Conservation (phyloP, 495 filamentous ascomycete genomes). For the Baudoinia panamericana region DNA sequence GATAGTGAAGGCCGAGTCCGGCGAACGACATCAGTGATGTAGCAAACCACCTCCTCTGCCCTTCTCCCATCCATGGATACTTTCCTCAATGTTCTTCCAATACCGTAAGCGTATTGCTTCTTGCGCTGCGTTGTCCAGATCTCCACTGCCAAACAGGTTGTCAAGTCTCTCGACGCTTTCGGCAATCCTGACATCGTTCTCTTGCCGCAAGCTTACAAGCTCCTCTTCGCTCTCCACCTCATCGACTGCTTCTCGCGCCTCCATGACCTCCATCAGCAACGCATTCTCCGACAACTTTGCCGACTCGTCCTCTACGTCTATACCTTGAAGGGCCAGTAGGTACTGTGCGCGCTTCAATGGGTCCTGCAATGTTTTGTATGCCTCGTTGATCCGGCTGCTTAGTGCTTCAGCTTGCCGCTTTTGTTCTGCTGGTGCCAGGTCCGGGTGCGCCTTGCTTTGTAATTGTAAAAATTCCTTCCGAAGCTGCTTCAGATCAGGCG, state of each 20-base stretch:
- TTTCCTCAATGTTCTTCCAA: constrained; percentile 80
- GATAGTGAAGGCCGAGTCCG: too few relatives aligned
- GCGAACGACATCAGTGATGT: constrained; percentile 38
- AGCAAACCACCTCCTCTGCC: constrained; percentile 54
- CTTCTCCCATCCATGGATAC: constrained; percentile 69
- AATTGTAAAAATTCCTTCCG: constrained; percentile 75
- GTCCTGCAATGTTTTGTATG: constrained; percentile 66
- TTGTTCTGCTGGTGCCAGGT: constrained; percentile 47
- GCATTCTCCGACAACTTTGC: constrained; percentile 52
- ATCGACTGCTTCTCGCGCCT: constrained; percentile 74
- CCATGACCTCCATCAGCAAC: constrained; percentile 77
- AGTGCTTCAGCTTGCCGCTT: constrained; percentile 56
- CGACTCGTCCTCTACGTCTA: constrained; percentile 68
- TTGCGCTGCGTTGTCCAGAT: constrained; percentile 49
- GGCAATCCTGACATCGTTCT: constrained; percentile 55
- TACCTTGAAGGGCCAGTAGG: constrained; percentile 53
- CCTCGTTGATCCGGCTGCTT: constrained; percentile 72
- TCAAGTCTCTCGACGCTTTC: constrained; percentile 47
- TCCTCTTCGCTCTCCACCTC: constrained; percentile 53
- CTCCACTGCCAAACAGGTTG: constrained; percentile 48
- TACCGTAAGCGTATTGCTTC: constrained; percentile 74
- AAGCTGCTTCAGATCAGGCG: constrained; percentile 50
- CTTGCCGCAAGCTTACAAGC: constrained; percentile 44
- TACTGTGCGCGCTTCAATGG: constrained; percentile 78
- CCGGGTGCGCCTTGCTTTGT: constrained; percentile 70